These are phyloP conservation scores for Pythium brachiatum DNA, from an alignment of 352 stramenopile genomes.

Conservation along the genomic window DNA sequence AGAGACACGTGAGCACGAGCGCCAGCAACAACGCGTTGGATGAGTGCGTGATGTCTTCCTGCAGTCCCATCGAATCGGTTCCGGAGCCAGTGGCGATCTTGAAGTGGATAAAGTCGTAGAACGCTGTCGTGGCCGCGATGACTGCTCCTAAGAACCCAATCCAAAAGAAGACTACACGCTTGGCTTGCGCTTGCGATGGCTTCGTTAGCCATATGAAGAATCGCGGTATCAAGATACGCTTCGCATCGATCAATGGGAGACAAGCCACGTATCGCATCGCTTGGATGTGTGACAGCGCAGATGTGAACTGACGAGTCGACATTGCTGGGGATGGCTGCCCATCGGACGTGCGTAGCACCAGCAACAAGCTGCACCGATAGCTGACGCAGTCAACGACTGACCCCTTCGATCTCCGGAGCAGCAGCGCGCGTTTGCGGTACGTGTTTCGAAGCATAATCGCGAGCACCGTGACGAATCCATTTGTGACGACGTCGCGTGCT, in stretches of 20 bases:
- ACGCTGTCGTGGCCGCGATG: background rate
- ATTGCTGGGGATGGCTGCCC: background rate
- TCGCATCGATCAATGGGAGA: slow-evolving; percentile 7
- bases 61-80: background rate
- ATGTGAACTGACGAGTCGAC: background rate
- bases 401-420: slow-evolving; percentile 11
- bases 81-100: background rate
- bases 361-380: slow-evolving; percentile 15
- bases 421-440: slow-evolving; percentile 10
- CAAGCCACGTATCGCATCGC: slow-evolving; percentile 12
- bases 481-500: slow-evolving; percentile 8
- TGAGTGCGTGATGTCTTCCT: background rate
- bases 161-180: background rate
- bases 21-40: background rate
- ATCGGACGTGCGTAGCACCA: background rate
- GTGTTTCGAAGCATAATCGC: slow-evolving; percentile 21
- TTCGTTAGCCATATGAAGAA: slow-evolving; percentile 8
- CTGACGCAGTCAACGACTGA: slow-evolving; percentile 23
- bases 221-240: background rate
- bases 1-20: background rate
- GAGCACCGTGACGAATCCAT: slow-evolving; percentile 17
- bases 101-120: slow-evolving; percentile 6
- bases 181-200: background rate
- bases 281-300: slow-evolving; percentile 8
- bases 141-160: background rate